phyloP scores from a whole-genome alignment of 1,284 basidiomycete genomes.

The Singerocomus inundabilis region DNA sequence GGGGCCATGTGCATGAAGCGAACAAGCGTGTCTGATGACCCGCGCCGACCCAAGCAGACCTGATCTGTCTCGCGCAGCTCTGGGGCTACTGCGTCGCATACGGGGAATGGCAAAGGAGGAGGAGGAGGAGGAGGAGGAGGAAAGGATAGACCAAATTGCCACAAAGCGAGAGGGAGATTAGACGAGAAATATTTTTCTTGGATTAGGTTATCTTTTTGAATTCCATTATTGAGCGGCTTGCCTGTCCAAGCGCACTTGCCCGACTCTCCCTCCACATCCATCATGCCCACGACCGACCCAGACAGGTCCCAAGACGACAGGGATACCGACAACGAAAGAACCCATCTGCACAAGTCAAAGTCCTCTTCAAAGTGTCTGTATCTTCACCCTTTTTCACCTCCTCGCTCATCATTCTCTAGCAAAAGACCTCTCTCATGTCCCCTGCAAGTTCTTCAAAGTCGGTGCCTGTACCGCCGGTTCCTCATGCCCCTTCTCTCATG shows the following conservation, averaged over 20 bases:
- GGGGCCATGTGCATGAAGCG: too few relatives aligned
- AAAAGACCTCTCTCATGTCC: slow-evolving; percentile 93
- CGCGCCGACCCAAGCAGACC: too few relatives aligned
- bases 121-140: too few relatives aligned
- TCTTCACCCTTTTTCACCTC: not conserved
- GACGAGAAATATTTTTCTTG: not conserved
- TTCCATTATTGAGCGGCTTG: slow-evolving; percentile 14
- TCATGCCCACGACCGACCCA: slow-evolving; percentile 26
- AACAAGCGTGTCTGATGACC: too few relatives aligned
- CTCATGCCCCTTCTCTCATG: slow-evolving; percentile 95
- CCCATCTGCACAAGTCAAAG: slow-evolving; percentile 22
- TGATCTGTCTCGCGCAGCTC: not conserved
- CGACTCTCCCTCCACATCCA: not conserved
- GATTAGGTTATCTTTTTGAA: slow-evolving; percentile 21
- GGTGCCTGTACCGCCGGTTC: slow-evolving; percentile 91
- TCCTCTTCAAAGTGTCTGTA: slow-evolving; percentile 31
- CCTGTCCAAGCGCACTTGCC: not conserved
- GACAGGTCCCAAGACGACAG: slow-evolving; percentile 25
- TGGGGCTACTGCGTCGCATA: too few relatives aligned
- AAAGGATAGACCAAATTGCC: too few relatives aligned
- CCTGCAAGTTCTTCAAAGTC: slow-evolving; percentile 97
- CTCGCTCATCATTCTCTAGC: slow-evolving; percentile 39
- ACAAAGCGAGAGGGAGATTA: not conserved
- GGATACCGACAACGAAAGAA: slow-evolving; percentile 26
- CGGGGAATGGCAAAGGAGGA: too few relatives aligned